A percentile compares a stretch with the other conserved stretches of the same genome.
These are phyloP conservation scores for Trypethelium eluteriae DNA, from an alignment of 495 filamentous ascomycete species.

Conservation along the genomic window DNA sequence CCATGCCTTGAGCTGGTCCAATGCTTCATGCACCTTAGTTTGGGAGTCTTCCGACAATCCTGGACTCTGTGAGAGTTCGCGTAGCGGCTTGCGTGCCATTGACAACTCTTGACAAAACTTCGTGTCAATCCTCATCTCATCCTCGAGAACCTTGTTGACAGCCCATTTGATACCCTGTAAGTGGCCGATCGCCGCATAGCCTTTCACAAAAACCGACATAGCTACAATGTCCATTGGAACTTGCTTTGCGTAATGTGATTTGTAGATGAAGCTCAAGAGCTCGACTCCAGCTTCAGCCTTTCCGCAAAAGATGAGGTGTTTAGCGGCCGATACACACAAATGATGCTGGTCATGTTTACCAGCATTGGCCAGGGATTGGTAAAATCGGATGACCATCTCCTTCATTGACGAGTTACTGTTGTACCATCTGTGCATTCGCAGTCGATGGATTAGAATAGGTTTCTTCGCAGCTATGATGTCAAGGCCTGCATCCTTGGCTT, in stretches of 20 bases:
- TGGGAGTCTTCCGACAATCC: background rate
- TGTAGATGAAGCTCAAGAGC: slow-evolving; percentile 17
- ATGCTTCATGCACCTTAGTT: background rate
- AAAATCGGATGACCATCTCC: slow-evolving; percentile 21
- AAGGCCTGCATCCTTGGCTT: slow-evolving; percentile 21
- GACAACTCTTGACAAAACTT: slow-evolving; percentile 16
- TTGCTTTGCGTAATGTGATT: slow-evolving; percentile 14
- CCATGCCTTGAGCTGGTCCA: background rate
- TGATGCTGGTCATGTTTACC: slow-evolving; percentile 17
- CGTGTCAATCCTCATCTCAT: slow-evolving; percentile 23
- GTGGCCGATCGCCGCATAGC: slow-evolving; percentile 14
- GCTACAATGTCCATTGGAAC: slow-evolving; percentile 18
- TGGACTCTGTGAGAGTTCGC: background rate
- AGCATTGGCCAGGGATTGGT: slow-evolving; percentile 21
- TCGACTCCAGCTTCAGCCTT: slow-evolving; percentile 15
- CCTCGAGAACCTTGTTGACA: slow-evolving; percentile 17
- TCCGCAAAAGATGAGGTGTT: slow-evolving; percentile 16
- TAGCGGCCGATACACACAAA: slow-evolving; percentile 23
- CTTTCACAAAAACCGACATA: slow-evolving; percentile 23
- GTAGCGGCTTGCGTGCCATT: background rate
- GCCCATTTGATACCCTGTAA: slow-evolving; percentile 21
- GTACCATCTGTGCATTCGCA: slow-evolving; percentile 16
- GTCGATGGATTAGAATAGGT: slow-evolving; percentile 16
- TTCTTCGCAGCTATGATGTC: slow-evolving; percentile 14
- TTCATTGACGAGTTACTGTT: background rate